phyloP scores from a whole-genome alignment of 306 rosid species.

The Cucurbita pepo region DNA sequence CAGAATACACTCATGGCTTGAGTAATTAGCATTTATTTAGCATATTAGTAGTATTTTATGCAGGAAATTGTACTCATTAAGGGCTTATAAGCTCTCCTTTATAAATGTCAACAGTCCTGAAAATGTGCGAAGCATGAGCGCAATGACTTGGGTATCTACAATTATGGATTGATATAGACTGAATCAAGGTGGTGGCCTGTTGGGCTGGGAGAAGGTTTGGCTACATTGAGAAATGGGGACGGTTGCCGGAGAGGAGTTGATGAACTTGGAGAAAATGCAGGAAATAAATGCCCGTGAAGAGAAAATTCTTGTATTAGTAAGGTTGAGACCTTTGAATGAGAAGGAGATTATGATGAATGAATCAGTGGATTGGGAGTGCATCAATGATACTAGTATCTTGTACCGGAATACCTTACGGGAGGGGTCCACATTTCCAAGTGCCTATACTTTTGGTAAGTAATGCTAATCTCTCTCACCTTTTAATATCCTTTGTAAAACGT shows the following conservation, averaged over 20 bases:
- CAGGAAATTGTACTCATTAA: slow-evolving; percentile 17
- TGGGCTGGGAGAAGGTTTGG: slow-evolving; percentile 12
- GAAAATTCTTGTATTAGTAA: slow-evolving; percentile 83
- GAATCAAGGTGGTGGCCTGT: slow-evolving; percentile 13
- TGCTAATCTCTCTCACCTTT: neutral
- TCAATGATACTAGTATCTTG: slow-evolving; percentile 73
- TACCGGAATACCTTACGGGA: slow-evolving; percentile 86
- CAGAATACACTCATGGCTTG: slow-evolving; percentile 22
- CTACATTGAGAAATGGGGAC: slow-evolving; percentile 59
- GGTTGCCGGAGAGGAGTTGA: slow-evolving; percentile 61
- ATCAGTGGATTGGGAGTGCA: slow-evolving; percentile 95
- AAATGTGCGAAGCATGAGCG: slow-evolving; percentile 21
- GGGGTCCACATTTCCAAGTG: slow-evolving; percentile 94
- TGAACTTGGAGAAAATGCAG: slow-evolving; percentile 82
- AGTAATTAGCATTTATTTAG: slow-evolving; percentile 4
- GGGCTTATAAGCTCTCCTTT: slow-evolving; percentile 9
- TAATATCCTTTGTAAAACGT: neutral
- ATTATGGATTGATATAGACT: slow-evolving; percentile 18
- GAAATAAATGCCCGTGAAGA: slow-evolving; percentile 54
- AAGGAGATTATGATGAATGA: slow-evolving; percentile 59
- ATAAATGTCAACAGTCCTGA: slow-evolving; percentile 17
- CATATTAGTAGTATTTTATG: slow-evolving; percentile 6
- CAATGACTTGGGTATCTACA: slow-evolving; percentile 1
- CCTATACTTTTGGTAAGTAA: slow-evolving; percentile 79
- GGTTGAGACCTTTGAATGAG: slow-evolving; percentile 81